Conservation (phyloP, 495 filamentous ascomycete species). For the Xylaria longipes region DNA sequence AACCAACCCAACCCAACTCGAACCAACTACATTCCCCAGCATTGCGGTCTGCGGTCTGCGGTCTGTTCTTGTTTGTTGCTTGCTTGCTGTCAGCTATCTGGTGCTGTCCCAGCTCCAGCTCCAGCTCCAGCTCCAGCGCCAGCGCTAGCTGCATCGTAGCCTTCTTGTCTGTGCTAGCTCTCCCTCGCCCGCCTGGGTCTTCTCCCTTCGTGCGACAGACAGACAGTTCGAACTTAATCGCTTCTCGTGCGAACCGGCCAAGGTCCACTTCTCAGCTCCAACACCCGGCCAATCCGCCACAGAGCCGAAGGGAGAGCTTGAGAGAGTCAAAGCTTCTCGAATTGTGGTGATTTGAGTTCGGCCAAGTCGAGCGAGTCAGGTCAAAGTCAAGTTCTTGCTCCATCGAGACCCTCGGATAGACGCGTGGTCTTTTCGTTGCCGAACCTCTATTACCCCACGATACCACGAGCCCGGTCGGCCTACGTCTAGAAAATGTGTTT, state of each 20-base stretch:
- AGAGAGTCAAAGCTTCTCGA: background rate
- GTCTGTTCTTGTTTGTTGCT: background rate
- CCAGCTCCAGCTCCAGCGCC: slow-evolving; percentile 17
- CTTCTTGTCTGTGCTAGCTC: background rate
- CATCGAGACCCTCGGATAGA: background rate
- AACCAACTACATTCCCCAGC: background rate
- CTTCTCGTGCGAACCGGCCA: slow-evolving; percentile 1
- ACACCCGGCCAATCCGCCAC: background rate
- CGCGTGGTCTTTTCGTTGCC: background rate
- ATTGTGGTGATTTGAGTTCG: slow-evolving; percentile 14
- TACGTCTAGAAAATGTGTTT: slow-evolving; percentile 62
- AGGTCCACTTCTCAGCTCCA: background rate
- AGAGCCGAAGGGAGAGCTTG: background rate
- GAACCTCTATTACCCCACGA: background rate
- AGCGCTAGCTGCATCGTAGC: slow-evolving; percentile 11
- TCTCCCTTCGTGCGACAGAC: slow-evolving; percentile 17
- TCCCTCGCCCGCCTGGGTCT: background rate
- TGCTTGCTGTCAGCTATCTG: background rate
- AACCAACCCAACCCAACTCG: background rate
- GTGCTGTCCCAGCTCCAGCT: background rate
- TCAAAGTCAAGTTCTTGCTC: background rate
- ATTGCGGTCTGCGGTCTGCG: background rate
- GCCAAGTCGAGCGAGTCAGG: background rate
- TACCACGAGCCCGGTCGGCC: slow-evolving; percentile 15
- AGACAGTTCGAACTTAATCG: background rate